Percentiles rank a stretch among this genome's conserved stretches.
Conservation (phyloP, 176 grass and related monocot species). For the Oryza coarctata region DNA sequence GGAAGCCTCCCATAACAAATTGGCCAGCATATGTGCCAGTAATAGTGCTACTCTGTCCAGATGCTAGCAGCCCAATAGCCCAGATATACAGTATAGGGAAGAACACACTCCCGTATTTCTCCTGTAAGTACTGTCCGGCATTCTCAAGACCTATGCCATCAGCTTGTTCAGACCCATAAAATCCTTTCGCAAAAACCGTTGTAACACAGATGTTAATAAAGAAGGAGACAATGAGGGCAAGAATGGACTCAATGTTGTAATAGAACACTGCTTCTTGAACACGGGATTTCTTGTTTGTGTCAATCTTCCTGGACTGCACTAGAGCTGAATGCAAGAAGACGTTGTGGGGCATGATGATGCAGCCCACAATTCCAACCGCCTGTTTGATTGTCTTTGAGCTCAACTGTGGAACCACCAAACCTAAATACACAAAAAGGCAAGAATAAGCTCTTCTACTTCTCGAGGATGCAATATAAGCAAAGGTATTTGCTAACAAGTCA, state of each 20-base stretch:
- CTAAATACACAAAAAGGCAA: constrained; percentile 40
- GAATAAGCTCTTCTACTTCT: constrained; percentile 24
- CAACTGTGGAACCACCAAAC: constrained; percentile 78
- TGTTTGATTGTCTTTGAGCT: constrained; percentile 77
- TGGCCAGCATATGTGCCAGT: constrained; percentile 92
- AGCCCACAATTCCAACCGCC: constrained; percentile 86
- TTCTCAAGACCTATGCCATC: constrained; percentile 80
- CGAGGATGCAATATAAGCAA: constrained; percentile 14
- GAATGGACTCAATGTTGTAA: constrained; percentile 81
- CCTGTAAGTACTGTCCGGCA: constrained; percentile 85
- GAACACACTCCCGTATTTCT: constrained; percentile 68
- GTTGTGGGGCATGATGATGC: constrained; percentile 94
- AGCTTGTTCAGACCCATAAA: constrained; percentile 75
- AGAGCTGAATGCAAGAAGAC: constrained; percentile 90
- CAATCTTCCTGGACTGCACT: constrained; percentile 86
- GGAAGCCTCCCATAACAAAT: constrained; percentile 92
- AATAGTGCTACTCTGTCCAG: constrained; percentile 92
- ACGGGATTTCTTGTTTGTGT: constrained; percentile 68
- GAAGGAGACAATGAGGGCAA: constrained; percentile 78
- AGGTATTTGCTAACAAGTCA: not conserved
- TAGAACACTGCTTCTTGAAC: constrained; percentile 87
- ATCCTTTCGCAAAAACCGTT: constrained; percentile 86
- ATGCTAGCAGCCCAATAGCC: constrained; percentile 85
- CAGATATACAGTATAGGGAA: constrained; percentile 96
- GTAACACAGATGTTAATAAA: constrained; percentile 93